Evolutionary conservation across 2,329 filamentous ascomycete species (phyloP), one percentile per base, ranked within the genome.

Genomic region (Aspergillaceae sp.): DNA sequence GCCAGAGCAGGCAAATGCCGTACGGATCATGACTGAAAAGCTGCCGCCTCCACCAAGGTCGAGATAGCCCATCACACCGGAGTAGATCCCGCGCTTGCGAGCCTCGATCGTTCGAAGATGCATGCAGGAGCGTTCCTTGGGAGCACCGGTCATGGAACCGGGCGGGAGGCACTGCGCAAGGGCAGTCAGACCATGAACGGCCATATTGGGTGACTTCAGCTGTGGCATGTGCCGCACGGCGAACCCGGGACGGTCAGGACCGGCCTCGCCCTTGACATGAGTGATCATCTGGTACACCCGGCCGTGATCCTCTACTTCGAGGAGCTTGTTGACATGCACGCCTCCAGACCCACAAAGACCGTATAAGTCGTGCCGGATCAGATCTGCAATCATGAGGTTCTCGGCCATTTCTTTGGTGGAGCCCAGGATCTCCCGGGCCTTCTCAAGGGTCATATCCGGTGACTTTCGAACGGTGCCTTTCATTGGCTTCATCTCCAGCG

Each of bases 381-480:
- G 75, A 64, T 97, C 91, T 2, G 95, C 90, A 57, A 97, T 96
- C 92, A 97, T 97, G 27, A 97, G 77, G 60, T 97, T 97, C 71
- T 97, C 91, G 0, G 91, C 91, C 57, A 87, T 83, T 65, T 97
- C 92, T 64, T 97, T 97, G 26, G 86, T 84, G 0, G 87, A 78
- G 48, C 84, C 80, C 9, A 96, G 77, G 35, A 94, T 79, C 29
- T 72, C 70, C 50, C 83, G 80, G 1, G 91, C 90, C 57, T 86
- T 77, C 4, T 75, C 77, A n/a, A 85, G 73, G 0, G 84, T 92
- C 34, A 84, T 80, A 1, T 73, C 74, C 1, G 74, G 70, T 0
- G 77, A 79, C 57, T 94, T 94, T 56, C 83, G 83, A 10, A 96
- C 88, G 0, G 91, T 97, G 41, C 91, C 91, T 71, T 97, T 97